A percentile compares a stretch with the other conserved stretches of the same genome.
Evolutionary conservation across 306 rosid genomes (phyloP).

Genomic region (Trichosanthes cucumerina): DNA sequence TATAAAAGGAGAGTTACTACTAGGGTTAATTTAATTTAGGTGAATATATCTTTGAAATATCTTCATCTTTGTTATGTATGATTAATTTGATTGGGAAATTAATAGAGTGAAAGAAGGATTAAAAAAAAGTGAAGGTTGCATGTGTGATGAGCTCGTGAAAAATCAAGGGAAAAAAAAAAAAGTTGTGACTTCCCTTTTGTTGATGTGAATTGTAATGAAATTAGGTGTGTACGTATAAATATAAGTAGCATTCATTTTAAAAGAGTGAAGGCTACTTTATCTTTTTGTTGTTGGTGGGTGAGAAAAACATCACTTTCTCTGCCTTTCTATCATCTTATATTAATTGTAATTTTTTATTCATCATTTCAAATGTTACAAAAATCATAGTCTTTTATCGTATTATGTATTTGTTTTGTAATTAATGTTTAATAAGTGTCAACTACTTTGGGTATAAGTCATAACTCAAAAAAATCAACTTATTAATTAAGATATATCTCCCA

Average conservation of each 20-base stretch:
- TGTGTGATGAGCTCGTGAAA: slow-evolving; percentile 3
- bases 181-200: background rate
- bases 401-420: no score
- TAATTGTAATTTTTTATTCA: background rate
- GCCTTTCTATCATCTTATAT: background rate
- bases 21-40: background rate
- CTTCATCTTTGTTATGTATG: background rate
- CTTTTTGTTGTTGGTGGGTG: slow-evolving; percentile 9
- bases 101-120: background rate
- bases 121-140: background rate
- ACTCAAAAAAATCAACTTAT: no score
- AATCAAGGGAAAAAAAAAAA: background rate
- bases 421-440: no score
- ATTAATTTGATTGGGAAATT: background rate
- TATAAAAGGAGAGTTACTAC: background rate
- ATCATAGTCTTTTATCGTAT: no score
- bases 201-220: background rate
- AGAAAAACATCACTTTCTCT: slow-evolving; percentile 3
- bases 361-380: background rate
- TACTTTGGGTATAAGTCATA: no score
- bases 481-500: no score
- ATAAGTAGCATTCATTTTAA: background rate
- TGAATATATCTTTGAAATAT: background rate
- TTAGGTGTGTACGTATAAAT: background rate
- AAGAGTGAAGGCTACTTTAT: background rate